Evolutionary conservation across 345 rosid species (phyloP).

Genomic region (Mallotus nudiflorus): DNA sequence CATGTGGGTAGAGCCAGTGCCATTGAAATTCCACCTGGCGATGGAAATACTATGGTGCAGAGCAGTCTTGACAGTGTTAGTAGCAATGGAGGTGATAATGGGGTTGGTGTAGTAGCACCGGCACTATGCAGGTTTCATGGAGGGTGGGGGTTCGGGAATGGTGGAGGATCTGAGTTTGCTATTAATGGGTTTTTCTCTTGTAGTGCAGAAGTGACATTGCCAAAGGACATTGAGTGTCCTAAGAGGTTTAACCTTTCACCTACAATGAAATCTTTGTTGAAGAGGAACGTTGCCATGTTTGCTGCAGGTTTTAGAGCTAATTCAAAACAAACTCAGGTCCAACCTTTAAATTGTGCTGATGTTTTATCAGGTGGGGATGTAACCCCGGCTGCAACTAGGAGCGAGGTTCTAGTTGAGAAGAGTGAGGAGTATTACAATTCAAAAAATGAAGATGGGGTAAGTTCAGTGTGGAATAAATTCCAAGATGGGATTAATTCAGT

Average conservation of each 20-base stretch:
- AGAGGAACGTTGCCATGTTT: conserved; percentile 84
- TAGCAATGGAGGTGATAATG: conserved; percentile 38
- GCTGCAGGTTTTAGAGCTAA: conserved; percentile 85
- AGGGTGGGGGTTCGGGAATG: conserved; percentile 81
- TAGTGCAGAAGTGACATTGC: conserved; percentile 46
- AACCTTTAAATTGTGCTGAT: conserved; percentile 37
- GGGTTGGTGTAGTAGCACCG: conserved; percentile 49
- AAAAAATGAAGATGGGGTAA: conserved; percentile 53
- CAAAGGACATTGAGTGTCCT: conserved; percentile 79
- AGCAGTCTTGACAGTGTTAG: conserved; percentile 39
- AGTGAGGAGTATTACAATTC: conserved; percentile 44
- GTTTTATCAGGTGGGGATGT: conserved; percentile 36
- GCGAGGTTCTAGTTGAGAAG: conserved; percentile 37
- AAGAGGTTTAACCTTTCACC: conserved; percentile 85
- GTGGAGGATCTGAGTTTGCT: conserved; percentile 53
- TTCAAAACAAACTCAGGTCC: conserved; percentile 49
- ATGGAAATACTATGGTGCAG: conserved; percentile 27
- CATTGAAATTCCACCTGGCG: conserved; percentile 54
- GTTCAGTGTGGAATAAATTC: conserved; percentile 62
- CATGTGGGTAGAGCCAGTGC: conserved; percentile 79
- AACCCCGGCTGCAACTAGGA: conserved; percentile 28
- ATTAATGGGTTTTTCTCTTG: conserved; percentile 50
- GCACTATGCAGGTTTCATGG: conserved; percentile 77
- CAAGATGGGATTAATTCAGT: conserved; percentile 17
- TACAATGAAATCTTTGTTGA: conserved; percentile 75